Base-by-base conservation (phyloP, 345 rosid species). In the Streptanthus diversifolius region DNA sequence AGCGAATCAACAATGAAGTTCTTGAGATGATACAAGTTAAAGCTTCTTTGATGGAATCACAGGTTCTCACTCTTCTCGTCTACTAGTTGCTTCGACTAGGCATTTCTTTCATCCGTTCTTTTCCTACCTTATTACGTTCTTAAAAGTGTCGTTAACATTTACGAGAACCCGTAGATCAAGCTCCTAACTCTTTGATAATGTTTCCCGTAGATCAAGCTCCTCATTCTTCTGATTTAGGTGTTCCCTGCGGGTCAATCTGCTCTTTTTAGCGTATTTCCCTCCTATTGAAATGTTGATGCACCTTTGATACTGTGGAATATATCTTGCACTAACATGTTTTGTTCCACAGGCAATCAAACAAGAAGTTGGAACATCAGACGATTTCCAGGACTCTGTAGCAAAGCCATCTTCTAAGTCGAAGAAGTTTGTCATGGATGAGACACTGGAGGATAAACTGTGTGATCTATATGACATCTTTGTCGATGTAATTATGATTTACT, bases 391-490 rank as follows among this genome's bases (percentile, higher is more conserved):
- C 69, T 22, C 85, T 6, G 86, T 82, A 66, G 88, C 71, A 74
- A 88, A 83, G 77, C 65, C 71, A 33, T 47, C 78, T 30, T 79
- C 76, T 73, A 84, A 74, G 70, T 89, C 74, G 78, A 84, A 75
- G 73, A 91, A 83, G 71, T 80, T 83, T 69, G 82, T 82, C 74
- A 85, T 93, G 88, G 97, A 93, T 66, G 62, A 82, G 17, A 80
- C 78, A 41, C 44, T 89, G 85, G 98, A 93, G 86, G 96, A 91
- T 80, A 93, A 82, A 81, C 80, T 93, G 78, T 89, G 97, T 82
- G 95, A 88, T 73, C 98, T 91, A 66, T 93, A 93, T 82, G 98
- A 91, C 76, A 92, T 91, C 71, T 93, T 80, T 79, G 82, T 89
- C 77, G 96, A 93, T 76, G 98, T 92, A 85, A 73, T 73, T 17